Base-by-base conservation (phyloP, 2,329 filamentous ascomycete genomes). In the Ophiosphaerella narmari region DNA sequence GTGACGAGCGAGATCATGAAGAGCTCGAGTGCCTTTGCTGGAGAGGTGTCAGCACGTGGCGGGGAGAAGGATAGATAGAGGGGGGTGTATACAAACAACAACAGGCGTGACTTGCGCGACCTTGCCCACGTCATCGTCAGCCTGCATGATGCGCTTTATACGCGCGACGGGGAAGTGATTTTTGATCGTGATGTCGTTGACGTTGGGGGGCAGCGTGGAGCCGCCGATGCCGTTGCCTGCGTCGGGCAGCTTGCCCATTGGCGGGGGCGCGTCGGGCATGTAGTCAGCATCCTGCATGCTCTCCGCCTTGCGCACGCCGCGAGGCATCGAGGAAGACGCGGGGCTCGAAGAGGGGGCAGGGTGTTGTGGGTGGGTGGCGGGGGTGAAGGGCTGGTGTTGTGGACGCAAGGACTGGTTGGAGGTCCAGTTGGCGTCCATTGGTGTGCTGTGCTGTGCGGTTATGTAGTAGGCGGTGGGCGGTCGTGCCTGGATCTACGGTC, bases 141-240 rank as follows among this genome's bases (percentile, higher is more conserved):
- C 93, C 76, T 99, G 94, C 94, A 99, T 97, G 67, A 99, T 97
- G 43, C 94, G 86, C 81, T 99, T 99, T 79, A 99, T 99, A 55
- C 94, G 84, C 12, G 94, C 94, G 29, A 96, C 96, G 1, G 94
- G 94, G 67, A 99, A 99, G 67, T 97, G 97, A 31, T 93, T 97
- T 74, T 86, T 90, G 63, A 99, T 91, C 37, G 91, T 74, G 76
- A 96, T 76, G 73, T 83, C 72, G 76, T 85, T 74, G 18, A 61
- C 60, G 46, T 56, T 62, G 13, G 59, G 53, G 4, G 44, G 71
- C 68, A 39, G 73, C 67, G 36, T 66, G 63, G 36, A 69, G 55
- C 53, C 60, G 47, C 54, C 45, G 16, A 52, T 58, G 29, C 64
- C 63, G 57, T 65, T 43, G 63, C 57, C 33, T 57, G 51, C 21